Evolutionary conservation across 805 yeast species (phyloP).

Genomic region (Ogataea ganodermae): DNA sequence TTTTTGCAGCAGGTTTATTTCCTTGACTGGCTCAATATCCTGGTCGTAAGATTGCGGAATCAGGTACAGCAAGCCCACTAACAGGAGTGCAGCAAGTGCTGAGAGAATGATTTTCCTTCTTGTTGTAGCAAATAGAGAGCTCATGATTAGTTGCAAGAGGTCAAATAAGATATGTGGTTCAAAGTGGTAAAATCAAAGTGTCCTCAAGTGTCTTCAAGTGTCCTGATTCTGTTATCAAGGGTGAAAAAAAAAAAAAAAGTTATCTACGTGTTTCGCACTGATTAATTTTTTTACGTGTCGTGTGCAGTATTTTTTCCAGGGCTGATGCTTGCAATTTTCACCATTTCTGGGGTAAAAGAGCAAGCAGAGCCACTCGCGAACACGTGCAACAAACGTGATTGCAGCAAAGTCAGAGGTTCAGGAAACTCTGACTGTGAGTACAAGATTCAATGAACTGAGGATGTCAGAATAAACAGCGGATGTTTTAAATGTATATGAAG

Average conservation of each 20-base stretch:
- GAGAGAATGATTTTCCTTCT: constrained; percentile 3
- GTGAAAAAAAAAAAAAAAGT: not conserved
- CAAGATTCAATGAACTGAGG: too few relatives aligned
- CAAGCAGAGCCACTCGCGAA: not conserved
- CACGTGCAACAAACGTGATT: not conserved
- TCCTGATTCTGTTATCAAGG: not conserved
- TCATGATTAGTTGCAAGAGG: constrained; percentile 4
- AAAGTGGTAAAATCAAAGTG: too few relatives aligned
- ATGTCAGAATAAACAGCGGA: too few relatives aligned
- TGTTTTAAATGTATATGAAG: too few relatives aligned
- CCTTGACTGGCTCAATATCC: constrained; percentile 6
- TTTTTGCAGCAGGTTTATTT: constrained; percentile 4
- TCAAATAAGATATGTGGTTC: not conserved
- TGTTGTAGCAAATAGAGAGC: constrained; percentile 3
- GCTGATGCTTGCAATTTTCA: not conserved
- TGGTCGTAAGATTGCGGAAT: constrained; percentile 12
- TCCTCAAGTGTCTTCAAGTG: too few relatives aligned
- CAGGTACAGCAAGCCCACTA: constrained; percentile 9
- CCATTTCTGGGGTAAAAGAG: not conserved
- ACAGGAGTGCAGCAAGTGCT: constrained; percentile 10
- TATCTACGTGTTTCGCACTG: constrained; percentile 5
- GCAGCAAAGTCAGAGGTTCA: too few relatives aligned
- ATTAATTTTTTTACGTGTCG: not conserved
- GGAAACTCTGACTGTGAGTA: too few relatives aligned
- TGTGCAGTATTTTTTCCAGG: not conserved